Conservation (phyloP, 805 yeast genomes). For the Grigorovia transvaalensis region DNA sequence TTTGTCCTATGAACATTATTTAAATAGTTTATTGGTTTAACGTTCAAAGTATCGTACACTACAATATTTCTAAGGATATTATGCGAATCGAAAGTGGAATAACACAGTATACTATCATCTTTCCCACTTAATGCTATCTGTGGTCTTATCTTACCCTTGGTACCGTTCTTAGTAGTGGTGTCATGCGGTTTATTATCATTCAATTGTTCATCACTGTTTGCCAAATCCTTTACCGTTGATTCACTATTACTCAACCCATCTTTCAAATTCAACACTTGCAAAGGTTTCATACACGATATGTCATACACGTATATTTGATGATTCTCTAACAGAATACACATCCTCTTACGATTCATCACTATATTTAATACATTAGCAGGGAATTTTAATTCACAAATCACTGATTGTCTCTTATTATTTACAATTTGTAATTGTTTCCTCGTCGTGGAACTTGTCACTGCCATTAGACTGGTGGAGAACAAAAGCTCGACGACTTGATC, state of each 20-base stretch:
- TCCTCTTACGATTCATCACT: slow-evolving; percentile 69
- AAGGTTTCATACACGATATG: slow-evolving; percentile 75
- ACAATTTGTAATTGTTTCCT: slow-evolving; percentile 48
- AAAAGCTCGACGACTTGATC: slow-evolving; percentile 68
- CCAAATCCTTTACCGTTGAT: not conserved
- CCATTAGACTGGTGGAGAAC: slow-evolving; percentile 74
- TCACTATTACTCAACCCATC: not conserved
- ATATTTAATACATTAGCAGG: slow-evolving; percentile 66
- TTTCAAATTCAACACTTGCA: slow-evolving; percentile 18
- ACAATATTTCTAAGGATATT: slow-evolving; percentile 37
- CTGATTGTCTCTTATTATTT: slow-evolving; percentile 58
- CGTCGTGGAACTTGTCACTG: slow-evolving; percentile 35
- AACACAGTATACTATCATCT: slow-evolving; percentile 25
- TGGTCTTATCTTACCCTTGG: slow-evolving; percentile 10
- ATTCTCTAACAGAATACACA: slow-evolving; percentile 57
- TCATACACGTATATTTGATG: slow-evolving; percentile 86
- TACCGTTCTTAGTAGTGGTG: slow-evolving; percentile 3
- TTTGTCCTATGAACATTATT: slow-evolving; percentile 25
- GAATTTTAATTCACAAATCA: slow-evolving; percentile 81
- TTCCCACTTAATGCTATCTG: slow-evolving; percentile 22
- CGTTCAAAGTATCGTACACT: slow-evolving; percentile 62
- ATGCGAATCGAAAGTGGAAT: slow-evolving; percentile 28
- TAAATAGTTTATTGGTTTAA: slow-evolving; percentile 55
- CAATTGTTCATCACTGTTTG: not conserved
- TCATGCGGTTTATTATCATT: slow-evolving; percentile 1